Evolutionary conservation across 768 basidiomycete species (phyloP).

Genomic region (Daedalea quercina): DNA sequence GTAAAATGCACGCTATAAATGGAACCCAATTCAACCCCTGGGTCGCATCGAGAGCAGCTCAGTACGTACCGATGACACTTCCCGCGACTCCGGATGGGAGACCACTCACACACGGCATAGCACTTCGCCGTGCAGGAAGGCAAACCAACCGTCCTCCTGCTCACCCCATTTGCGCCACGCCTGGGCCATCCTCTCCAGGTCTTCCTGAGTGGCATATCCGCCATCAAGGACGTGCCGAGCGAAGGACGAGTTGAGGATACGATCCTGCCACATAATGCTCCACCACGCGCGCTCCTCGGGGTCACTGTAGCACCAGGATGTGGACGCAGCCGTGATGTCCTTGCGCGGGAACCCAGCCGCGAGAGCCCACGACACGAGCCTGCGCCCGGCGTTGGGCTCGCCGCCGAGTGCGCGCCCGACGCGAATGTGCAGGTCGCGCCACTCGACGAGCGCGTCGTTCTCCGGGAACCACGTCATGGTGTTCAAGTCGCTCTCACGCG

Average conservation of each 20-base stretch:
- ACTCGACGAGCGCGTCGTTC: conserved; percentile 18
- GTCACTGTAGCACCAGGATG: conserved; percentile 31
- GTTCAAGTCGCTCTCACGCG: conserved; percentile 34
- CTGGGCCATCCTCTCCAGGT: conserved; percentile 5
- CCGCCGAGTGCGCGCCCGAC: conserved; percentile 28
- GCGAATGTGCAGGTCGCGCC: conserved; percentile 23
- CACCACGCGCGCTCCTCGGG: conserved; percentile 33
- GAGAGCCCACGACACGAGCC: conserved; percentile 31
- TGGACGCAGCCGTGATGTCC: conserved; percentile 22
- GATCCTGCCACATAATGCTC: conserved; percentile 32
- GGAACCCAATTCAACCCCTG: too few species aligned
- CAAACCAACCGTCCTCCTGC: conserved; percentile 15
- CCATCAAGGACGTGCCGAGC: conserved; percentile 23
- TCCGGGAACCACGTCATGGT: conserved; percentile 31
- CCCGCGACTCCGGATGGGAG: too few species aligned
- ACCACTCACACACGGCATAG: not conserved
- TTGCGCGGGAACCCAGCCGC: conserved; percentile 27
- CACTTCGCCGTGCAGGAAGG: conserved; percentile 11
- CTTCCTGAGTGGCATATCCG: conserved; percentile 9
- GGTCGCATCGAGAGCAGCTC: too few species aligned
- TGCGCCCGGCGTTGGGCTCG: conserved; percentile 34
- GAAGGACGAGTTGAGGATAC: conserved; percentile 28
- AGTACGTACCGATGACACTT: too few species aligned
- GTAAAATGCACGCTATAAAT: too few species aligned
- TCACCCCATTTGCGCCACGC: conserved; percentile 11